A percentile compares a stretch with the other conserved stretches of the same genome.
phyloP scores from a whole-genome alignment of 768 basidiomycete species.

The Daedaleopsis nitida region DNA sequence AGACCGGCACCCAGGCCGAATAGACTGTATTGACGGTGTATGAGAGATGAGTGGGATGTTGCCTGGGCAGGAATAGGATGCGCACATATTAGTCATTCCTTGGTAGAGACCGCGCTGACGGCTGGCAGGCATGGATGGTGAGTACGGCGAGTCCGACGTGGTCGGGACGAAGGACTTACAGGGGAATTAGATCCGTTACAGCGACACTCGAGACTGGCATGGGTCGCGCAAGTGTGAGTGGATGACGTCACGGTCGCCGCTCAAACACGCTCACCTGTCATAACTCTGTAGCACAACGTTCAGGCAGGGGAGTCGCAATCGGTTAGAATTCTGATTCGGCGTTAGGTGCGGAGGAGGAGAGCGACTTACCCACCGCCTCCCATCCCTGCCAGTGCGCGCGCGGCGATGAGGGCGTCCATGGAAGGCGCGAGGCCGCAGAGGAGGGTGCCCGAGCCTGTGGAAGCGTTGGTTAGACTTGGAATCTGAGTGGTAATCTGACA shows the following conservation, averaged over 20 bases:
- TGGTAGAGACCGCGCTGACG: slow-evolving; percentile 90
- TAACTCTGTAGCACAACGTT: slow-evolving; percentile 52
- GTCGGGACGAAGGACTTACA: slow-evolving; percentile 51
- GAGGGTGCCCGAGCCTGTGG: slow-evolving; percentile 75
- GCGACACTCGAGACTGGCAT: slow-evolving; percentile 76
- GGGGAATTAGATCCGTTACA: slow-evolving; percentile 85
- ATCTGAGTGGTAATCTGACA: not conserved
- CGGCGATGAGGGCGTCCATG: slow-evolving; percentile 80
- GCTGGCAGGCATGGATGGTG: slow-evolving; percentile 39
- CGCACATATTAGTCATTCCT: slow-evolving; percentile 86
- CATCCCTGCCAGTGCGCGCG: slow-evolving; percentile 87
- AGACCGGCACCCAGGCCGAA: slow-evolving; percentile 83
- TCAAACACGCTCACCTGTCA: slow-evolving; percentile 63
- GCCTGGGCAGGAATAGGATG: slow-evolving; percentile 8
- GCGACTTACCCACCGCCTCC: slow-evolving; percentile 85
- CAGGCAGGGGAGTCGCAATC: slow-evolving; percentile 2
- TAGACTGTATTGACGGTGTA: slow-evolving; percentile 45
- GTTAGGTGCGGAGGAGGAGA: slow-evolving; percentile 2
- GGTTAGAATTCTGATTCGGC: slow-evolving; percentile 26
- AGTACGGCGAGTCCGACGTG: not conserved
- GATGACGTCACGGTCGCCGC: slow-evolving; percentile 22
- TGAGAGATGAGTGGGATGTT: not conserved
- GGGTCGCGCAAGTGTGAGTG: slow-evolving; percentile 11
- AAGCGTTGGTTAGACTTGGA: not conserved
- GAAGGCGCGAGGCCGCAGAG: slow-evolving; percentile 85